Evolutionary conservation across 257 asterid species (phyloP).

Genomic region (Plantago major): DNA sequence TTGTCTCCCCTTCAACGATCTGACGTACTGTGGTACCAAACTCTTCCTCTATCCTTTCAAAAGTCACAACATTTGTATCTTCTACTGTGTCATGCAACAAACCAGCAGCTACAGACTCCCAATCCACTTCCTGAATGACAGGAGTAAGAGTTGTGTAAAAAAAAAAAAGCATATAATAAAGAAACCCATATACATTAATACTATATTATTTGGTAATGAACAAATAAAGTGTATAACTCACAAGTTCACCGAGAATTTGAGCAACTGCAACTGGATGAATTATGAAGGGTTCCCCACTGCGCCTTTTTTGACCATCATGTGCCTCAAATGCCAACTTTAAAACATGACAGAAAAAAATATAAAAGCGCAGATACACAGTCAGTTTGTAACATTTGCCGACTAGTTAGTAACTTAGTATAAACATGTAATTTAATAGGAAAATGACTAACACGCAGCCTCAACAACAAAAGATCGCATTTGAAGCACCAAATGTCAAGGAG

Average conservation of each 20-base stretch:
- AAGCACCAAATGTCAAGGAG: not conserved
- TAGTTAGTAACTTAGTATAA: not conserved
- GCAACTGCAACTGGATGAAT: slow-evolving; percentile 98
- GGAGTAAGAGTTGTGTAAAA: slow-evolving; percentile 12
- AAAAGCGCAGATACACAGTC: not conserved
- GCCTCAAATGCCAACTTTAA: slow-evolving; percentile 74
- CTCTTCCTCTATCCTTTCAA: slow-evolving; percentile 72
- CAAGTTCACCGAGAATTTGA: slow-evolving; percentile 89
- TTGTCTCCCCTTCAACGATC: slow-evolving; percentile 96
- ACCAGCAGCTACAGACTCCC: slow-evolving; percentile 97
- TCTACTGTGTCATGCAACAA: slow-evolving; percentile 93
- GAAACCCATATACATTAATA: not conserved
- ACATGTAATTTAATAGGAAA: slow-evolving; percentile 1
- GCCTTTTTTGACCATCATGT: slow-evolving; percentile 92
- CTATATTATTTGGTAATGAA: not conserved
- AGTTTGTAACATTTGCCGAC: slow-evolving; percentile 1
- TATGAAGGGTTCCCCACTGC: slow-evolving; percentile 93
- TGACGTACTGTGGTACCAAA: slow-evolving; percentile 78
- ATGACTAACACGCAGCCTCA: not conserved
- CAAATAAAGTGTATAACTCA: slow-evolving; percentile 31
- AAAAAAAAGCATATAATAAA: slow-evolving; percentile 5
- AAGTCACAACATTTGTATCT: slow-evolving; percentile 76
- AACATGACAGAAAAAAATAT: slow-evolving; percentile 5
- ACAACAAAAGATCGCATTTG: not conserved
- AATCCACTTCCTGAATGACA: slow-evolving; percentile 68